Percentiles rank a stretch among this genome's conserved stretches.
Conservation (phyloP, 2,329 filamentous ascomycete species). For the Clonostachys rhizophaga region DNA sequence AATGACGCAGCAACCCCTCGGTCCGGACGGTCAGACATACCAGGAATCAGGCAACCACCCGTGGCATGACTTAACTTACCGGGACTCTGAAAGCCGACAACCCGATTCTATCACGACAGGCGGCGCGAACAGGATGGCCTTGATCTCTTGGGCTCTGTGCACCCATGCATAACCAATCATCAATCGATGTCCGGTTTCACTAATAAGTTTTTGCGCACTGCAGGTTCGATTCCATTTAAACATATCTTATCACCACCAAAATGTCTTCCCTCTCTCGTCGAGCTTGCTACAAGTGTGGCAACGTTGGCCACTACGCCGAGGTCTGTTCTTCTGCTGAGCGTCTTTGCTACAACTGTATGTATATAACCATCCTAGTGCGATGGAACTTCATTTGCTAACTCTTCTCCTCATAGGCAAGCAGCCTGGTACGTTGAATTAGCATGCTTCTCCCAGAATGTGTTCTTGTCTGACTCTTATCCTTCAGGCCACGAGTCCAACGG, state of each 20-base stretch:
- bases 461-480: constrained; percentile 18
- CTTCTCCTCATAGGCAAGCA: constrained; percentile 60
- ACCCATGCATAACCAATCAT: not conserved
- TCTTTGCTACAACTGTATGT: constrained; percentile 98
- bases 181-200: too few species aligned
- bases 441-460: not conserved
- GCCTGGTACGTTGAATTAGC: constrained; percentile 48
- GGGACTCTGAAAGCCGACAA: too few species aligned
- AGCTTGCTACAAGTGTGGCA: constrained; percentile 80
- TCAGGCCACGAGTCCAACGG: constrained; percentile 90
- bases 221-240: not conserved
- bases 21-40: too few species aligned
- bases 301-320: constrained; percentile 77
- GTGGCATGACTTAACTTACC: too few species aligned
- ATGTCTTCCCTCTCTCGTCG: constrained; percentile 81
- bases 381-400: not conserved
- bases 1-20: too few species aligned
- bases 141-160: not conserved
- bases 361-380: too few species aligned
- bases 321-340: constrained; percentile 97
- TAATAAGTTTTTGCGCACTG: too few species aligned
- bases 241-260: constrained; percentile 17
- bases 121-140: not conserved
- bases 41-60: too few species aligned
- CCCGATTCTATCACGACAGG: too few species aligned